A percentile compares a stretch with the other conserved stretches of the same genome.
Evolutionary conservation across 2,329 filamentous ascomycete species (phyloP).

Genomic region (Fusarium subtropicale): DNA sequence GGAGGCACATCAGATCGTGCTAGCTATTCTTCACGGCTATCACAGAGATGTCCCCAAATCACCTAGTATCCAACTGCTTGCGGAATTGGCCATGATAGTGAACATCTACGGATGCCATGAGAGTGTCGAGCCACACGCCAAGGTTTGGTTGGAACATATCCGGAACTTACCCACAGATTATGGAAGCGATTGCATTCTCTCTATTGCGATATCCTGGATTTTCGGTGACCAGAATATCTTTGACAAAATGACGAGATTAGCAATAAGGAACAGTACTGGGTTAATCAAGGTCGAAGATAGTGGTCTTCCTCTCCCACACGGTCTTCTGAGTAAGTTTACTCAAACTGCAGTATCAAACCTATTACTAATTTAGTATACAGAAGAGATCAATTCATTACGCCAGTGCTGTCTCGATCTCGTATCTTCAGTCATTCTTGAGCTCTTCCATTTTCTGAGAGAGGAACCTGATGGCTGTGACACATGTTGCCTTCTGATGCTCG

Average conservation of each 20-base stretch:
- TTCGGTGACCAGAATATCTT: conserved; percentile 18
- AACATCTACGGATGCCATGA: conserved; percentile 47
- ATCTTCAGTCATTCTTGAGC: background rate
- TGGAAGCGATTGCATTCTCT: conserved; percentile 14
- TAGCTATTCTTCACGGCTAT: conserved; percentile 45
- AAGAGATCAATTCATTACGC: background rate
- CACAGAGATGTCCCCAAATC: conserved; percentile 31
- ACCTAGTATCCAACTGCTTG: conserved; percentile 36
- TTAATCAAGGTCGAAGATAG: conserved; percentile 4
- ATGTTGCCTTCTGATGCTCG: conserved; percentile 2
- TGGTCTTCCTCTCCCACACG: conserved; percentile 16
- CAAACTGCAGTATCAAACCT: too few species aligned
- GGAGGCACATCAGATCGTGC: conserved; percentile 38
- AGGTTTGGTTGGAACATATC: conserved; percentile 22
- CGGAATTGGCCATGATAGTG: conserved; percentile 43
- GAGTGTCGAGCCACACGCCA: background rate
- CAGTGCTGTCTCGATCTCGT: fast-evolving
- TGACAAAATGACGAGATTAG: background rate
- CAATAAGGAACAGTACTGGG: background rate
- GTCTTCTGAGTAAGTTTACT: conserved; percentile 4
- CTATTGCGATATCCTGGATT: conserved; percentile 30
- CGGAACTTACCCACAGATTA: background rate
- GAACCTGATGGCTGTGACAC: background rate
- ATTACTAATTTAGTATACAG: fast-evolving
- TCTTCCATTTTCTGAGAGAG: fast-evolving